A percentile compares a stretch with the other conserved stretches of the same genome.
Conservation (phyloP, 176 grass and related monocot species). For the Dactylis glomerata region DNA sequence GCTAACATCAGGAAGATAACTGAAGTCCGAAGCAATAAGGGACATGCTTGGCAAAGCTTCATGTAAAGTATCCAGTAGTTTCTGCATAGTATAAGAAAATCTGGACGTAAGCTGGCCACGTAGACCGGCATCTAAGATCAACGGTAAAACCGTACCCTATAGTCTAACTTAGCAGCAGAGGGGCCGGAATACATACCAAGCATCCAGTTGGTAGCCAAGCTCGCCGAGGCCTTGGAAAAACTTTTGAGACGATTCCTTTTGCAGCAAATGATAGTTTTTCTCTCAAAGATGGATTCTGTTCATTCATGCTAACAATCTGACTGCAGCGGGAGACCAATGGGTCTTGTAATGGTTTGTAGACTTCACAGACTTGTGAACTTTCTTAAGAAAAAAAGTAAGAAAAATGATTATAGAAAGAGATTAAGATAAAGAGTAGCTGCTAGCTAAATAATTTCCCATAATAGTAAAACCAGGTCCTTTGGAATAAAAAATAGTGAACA, state of each 20-base stretch:
- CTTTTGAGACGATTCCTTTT: slow-evolving; percentile 67
- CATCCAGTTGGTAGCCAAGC: slow-evolving; percentile 96
- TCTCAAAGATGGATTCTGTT: slow-evolving; percentile 36
- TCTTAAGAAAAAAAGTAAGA: slow-evolving; percentile 55
- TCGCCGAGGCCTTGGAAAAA: slow-evolving; percentile 78
- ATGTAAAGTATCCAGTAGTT: slow-evolving; percentile 88
- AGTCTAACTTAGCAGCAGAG: background rate
- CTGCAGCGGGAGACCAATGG: slow-evolving; percentile 64
- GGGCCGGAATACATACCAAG: slow-evolving; percentile 52
- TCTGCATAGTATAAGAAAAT: slow-evolving; percentile 37
- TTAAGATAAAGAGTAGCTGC: background rate
- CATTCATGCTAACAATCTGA: slow-evolving; percentile 69
- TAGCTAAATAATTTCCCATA: slow-evolving; percentile 13
- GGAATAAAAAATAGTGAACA: background rate
- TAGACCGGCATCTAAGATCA: slow-evolving; percentile 23
- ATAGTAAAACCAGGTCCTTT: background rate
- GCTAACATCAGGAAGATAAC: slow-evolving; percentile 94
- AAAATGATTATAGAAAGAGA: slow-evolving; percentile 15
- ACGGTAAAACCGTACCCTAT: background rate
- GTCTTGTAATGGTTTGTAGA: slow-evolving; percentile 95
- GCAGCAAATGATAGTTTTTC: slow-evolving; percentile 56
- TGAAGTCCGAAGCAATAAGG: slow-evolving; percentile 93
- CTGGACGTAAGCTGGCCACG: slow-evolving; percentile 3
- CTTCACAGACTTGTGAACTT: slow-evolving; percentile 73
- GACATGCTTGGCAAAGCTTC: slow-evolving; percentile 88